A percentile compares a stretch with the other conserved stretches of the same genome.
Evolutionary conservation across 148 eudicot species (phyloP).

Genomic region (Agrostemma githago): DNA sequence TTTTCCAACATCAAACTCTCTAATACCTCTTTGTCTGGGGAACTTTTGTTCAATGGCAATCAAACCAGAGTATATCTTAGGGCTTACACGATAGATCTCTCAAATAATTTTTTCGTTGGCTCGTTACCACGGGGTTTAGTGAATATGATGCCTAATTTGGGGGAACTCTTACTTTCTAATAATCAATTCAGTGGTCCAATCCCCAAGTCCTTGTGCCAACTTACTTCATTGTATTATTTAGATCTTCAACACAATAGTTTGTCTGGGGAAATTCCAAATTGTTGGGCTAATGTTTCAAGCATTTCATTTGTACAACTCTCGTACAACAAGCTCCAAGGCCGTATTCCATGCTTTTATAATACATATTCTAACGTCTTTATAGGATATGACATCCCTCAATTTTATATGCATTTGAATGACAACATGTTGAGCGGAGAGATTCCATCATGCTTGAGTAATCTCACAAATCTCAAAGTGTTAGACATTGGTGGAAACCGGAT

Average conservation of each 20-base stretch:
- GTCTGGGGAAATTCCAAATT: conserved; percentile 14
- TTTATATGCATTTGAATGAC: neutral
- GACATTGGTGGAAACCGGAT: no score
- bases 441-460: no score
- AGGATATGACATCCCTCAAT: no score
- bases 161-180: neutral
- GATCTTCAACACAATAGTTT: conserved; percentile 15
- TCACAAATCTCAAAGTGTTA: no score
- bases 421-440: conserved; percentile 6
- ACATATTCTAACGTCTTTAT: no score
- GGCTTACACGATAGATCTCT: no score
- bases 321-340: conserved; percentile 21
- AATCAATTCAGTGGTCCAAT: conserved; percentile 10
- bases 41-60: neutral
- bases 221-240: neutral
- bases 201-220: conserved; percentile 14
- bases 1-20: neutral
- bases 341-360: conserved; percentile 12
- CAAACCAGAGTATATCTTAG: no score
- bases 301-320: conserved; percentile 4
- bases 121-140: no score
- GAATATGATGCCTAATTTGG: neutral
- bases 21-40: neutral
- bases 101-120: no score
- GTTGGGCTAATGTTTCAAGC: neutral